Percentiles rank a stretch among this genome's conserved stretches.
Evolutionary conservation across 2,329 filamentous ascomycete species (phyloP).

Genomic region (Aspergillus sp.): DNA sequence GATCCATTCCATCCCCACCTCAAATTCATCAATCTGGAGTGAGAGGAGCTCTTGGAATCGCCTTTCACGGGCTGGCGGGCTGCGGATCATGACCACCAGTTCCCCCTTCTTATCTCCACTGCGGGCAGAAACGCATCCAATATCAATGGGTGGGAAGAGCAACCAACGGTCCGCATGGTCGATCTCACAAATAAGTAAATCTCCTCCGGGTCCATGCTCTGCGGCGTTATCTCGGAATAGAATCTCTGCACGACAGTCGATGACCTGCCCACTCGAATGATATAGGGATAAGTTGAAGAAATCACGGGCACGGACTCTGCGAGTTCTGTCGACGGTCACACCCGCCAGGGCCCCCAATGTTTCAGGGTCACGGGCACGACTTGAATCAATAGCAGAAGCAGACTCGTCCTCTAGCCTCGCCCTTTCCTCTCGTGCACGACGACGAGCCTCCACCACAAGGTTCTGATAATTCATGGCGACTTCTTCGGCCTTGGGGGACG

Average conservation of each 20-base stretch:
- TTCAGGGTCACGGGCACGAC: constrained; percentile 73
- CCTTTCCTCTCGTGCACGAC: constrained; percentile 69
- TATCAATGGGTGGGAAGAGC: constrained; percentile 83
- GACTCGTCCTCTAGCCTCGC: constrained; percentile 81
- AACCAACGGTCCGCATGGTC: constrained; percentile 76
- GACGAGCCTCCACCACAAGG: constrained; percentile 74
- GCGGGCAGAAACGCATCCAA: constrained; percentile 73
- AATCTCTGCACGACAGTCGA: constrained; percentile 86
- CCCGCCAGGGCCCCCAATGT: constrained; percentile 71
- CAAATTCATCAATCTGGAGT: constrained; percentile 73
- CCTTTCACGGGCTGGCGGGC: constrained; percentile 57
- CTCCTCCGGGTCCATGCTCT: constrained; percentile 68
- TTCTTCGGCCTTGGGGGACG: constrained; percentile 55
- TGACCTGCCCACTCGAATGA: constrained; percentile 85
- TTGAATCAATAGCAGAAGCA: constrained; percentile 78
- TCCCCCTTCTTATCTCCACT: constrained; percentile 70
- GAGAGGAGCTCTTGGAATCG: constrained; percentile 84
- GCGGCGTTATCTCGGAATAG: constrained; percentile 77
- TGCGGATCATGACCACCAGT: constrained; percentile 84
- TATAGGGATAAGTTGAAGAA: constrained; percentile 80
- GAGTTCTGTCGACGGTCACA: constrained; percentile 70
- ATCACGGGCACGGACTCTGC: constrained; percentile 86
- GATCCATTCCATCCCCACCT: constrained; percentile 82
- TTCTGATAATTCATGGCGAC: constrained; percentile 65
- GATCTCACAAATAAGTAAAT: constrained; percentile 91